Evolutionary conservation across 2,329 filamentous ascomycete genomes (phyloP), one percentile per base, ranked within the genome.

Genomic region (Neopestalotiopsis clavispora): DNA sequence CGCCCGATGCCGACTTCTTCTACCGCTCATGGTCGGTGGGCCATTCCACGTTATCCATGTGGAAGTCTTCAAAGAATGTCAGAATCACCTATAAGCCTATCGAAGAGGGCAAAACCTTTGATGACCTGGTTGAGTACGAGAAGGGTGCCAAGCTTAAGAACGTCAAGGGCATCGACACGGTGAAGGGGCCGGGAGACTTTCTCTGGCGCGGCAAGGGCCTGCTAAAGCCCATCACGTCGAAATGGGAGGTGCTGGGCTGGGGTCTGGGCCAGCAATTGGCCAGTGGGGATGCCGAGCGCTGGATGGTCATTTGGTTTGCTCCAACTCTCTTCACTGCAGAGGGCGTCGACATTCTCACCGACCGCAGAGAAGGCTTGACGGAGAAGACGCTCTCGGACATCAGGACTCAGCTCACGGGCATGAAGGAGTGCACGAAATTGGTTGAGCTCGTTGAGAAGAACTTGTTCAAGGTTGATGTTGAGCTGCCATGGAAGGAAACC

Each of bases 261-360:
- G 93, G 91, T 3, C 95, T 89, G 85, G 93, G 93, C 4, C 87
- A 91, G 76, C 77, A 79, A 28, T 74, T 76, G 42, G 80, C 80
- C 0, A 76, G 67, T 1, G 75, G 71, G 5, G 75, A 70, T 9
- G 78, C 74, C 62, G 87, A 89, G 79, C 85, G 86, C 73, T 97
- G 93, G 92, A 89, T 88, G 1, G 92, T 97, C 14, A 97, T 93
- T 4, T 95, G 91, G 85, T 97, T 97, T 79, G 90, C 91, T 71
- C 91, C 92, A 75, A 97, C 93, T 30, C 73, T 95, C 59, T 97
- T 97, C 74, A 96, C 94, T 6, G 91, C 92, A 71, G 92, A 94
- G 68, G 94, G 94, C 0, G 75, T 97, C 38, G 94, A 97, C 80
- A 80, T 97, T 10, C 96, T 95, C 79, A 90, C 89, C 60, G 85